Evolutionary conservation across 2,329 filamentous ascomycete genomes (phyloP), one percentile per base, ranked within the genome.

Genomic region (Pezicula neosporulosa): DNA sequence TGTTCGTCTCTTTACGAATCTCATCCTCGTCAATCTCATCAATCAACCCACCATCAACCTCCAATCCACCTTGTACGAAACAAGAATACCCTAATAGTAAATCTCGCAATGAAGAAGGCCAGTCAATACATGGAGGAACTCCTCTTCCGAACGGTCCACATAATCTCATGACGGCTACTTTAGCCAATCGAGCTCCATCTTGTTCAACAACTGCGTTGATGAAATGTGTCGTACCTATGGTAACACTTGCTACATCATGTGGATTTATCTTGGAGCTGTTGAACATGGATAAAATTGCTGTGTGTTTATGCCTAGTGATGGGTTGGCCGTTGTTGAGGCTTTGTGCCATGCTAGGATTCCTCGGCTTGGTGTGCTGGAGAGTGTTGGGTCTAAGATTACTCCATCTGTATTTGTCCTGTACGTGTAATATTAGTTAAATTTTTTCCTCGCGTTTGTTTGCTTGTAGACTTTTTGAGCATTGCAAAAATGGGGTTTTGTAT

Each of bases 171-270:
- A 82, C 77, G 2, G 78, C 80, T 5, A 83, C 78, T 5, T 64
- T 68, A 13, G 72, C 71, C 3, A 83, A 63, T 2, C 76, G 71
- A 1, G 70, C 60, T 7, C 68, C 68, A 53, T 83, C 78, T 41
- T 74, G 68, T 61, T 82, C 77, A 1, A 83, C 69, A 3, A 83
- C 76, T 8, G 79, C 79, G 53, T 83, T 83, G 58, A 83, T 72
- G 57, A 83, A 83, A 53, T 83, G 78, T 1, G 80, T 82, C 2
- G 57, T 60, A 13, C 57, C 57, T 27, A 60, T 58, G 3, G 53
- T 58, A 15, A 60, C 53, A 47, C 51, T 55, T 6, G 54, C 56
- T 5, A 60, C 48, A 28, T 52, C 44, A 6, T 1, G 76, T 79
- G 48, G 51, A 35, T 56, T 36, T 12, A 61, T 48, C 4, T 51